A percentile compares a stretch with the other conserved stretches of the same genome.
These are phyloP conservation scores for Apiospora aurea DNA, from an alignment of 2,329 filamentous ascomycete genomes.

Conservation along the genomic window DNA sequence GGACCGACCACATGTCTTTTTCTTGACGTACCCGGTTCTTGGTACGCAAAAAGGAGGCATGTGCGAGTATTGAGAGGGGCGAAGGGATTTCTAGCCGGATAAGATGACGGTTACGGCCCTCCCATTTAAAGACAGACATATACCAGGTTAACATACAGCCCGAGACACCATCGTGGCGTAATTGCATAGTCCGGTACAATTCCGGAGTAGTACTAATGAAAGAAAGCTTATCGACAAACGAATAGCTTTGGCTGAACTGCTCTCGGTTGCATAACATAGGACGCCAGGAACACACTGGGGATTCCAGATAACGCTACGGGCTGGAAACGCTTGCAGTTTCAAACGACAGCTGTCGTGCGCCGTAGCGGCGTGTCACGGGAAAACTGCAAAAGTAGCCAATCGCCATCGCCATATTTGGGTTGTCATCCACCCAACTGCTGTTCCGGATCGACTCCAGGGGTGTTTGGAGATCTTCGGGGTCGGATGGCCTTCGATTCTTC, in stretches of 20 bases:
- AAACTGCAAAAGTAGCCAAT: neutral
- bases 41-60: slow-evolving; percentile 27
- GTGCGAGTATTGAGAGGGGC: neutral
- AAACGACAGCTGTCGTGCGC: neutral
- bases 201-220: neutral
- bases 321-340: neutral
- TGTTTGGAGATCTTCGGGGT: neutral
- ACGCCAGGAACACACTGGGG: no score
- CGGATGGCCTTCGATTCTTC: neutral
- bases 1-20: slow-evolving; percentile 30
- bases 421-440: neutral
- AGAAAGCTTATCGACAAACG: no score
- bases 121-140: no score
- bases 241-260: no score
- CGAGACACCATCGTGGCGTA: no score
- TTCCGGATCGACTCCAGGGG: slow-evolving; percentile 2
- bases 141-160: no score
- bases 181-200: no score
- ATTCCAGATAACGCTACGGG: neutral
- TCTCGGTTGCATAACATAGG: no score
- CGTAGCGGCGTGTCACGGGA: neutral
- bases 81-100: neutral
- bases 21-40: slow-evolving; percentile 24
- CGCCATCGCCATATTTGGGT: neutral
- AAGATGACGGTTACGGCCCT: neutral